A percentile compares a stretch with the other conserved stretches of the same genome.
Conservation (phyloP, 305 asterid genomes). For the Rubia peregrina region DNA sequence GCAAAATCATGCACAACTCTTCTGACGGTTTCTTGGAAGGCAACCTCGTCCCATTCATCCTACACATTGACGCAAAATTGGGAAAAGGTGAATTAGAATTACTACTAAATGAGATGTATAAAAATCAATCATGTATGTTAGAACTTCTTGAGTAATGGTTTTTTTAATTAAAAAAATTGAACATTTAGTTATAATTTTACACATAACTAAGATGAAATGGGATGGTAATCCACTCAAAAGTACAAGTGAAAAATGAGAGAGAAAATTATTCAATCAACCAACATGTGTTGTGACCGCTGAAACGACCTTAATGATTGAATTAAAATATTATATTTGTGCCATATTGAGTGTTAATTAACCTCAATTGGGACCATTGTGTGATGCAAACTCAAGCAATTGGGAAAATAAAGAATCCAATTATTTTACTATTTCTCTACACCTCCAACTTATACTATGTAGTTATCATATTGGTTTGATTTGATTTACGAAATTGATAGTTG, state of each 20-base stretch:
- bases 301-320: no score
- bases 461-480: background rate
- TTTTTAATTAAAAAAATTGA: no score
- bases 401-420: background rate
- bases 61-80: background rate
- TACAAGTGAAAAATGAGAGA: no score
- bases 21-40: conserved; percentile 28
- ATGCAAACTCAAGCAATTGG: background rate
- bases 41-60: conserved; percentile 25
- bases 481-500: background rate
- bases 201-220: no score
- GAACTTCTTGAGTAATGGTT: no score
- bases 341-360: background rate
- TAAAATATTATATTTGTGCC: no score
- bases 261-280: no score
- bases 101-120: no score
- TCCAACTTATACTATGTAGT: background rate
- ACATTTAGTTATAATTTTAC: no score
- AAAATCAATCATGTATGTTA: no score
- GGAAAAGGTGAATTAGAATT: background rate
- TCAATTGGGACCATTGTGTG: conserved; percentile 3
- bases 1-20: conserved; percentile 18
- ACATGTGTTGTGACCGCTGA: no score
- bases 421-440: background rate
- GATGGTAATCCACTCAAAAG: no score